Evolutionary conservation across 2,329 filamentous ascomycete species (phyloP), one percentile per base, ranked within the genome.

Genomic region (Colletotrichum tofieldiae): DNA sequence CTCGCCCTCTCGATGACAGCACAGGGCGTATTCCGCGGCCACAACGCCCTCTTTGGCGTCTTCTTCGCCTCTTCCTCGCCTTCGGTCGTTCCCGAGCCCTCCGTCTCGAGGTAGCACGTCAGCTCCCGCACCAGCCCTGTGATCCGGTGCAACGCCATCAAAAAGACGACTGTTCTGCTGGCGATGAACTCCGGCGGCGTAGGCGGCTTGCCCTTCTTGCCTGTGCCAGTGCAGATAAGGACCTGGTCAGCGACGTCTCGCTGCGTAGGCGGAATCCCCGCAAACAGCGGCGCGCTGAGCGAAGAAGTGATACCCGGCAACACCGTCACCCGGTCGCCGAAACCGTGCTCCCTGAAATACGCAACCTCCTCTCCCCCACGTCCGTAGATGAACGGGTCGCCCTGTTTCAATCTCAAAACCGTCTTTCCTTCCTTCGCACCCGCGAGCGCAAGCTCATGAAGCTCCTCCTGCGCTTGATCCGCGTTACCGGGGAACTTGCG

Each of bases 401-500:
- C 96, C 81, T 99, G 96, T 84, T 99, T 99, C 55, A 99, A 86
- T 3, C 96, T 90, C 43, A 99, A 87, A 0, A 99, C 96, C 1
- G 90, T 93, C 80, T 93, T 91, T 16, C 96, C 96, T 26, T 83
- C 82, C 6, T 78, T 79, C 20, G 87, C 86, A 2, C 91, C 94
- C 3, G 90, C 89, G 2, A 98, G 86, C 0, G 94, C 96, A 77
- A 94, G 88, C 65, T 91, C 88, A 3, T 97, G 89, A 5, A 99
- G 90, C 82, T 99, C 96, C 78, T 95, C 91, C 80, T 99, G 96
- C 0, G 96, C 96, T 55, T 91, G 91, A 77, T 99, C 96, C 51
- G 96, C 96, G 82, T 99, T 98, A 29, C 96, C 96, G 0, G 96
- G 96, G 82, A 99, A 99, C 81, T 99, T 99, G 78, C 95, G 93